Base-by-base conservation (phyloP, 2,329 filamentous ascomycete species). In the Elsinoe necatrix region DNA sequence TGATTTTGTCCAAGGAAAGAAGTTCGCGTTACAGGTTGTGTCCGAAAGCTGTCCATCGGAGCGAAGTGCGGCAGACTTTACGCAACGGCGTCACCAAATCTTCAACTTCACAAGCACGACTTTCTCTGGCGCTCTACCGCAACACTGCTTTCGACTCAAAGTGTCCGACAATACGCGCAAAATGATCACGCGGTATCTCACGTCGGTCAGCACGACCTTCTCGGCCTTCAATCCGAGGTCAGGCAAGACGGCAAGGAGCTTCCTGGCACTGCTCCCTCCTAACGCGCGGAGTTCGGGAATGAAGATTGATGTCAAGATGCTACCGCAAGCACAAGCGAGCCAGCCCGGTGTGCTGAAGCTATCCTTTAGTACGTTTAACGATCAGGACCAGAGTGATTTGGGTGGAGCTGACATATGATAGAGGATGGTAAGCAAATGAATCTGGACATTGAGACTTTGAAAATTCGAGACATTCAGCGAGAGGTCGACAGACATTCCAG, bases 371-470 rank as follows among this genome's bases (percentile, higher is more conserved):
- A 78, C 57, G 78, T 67, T 25, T 61, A 11, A 9, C 1, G 23
- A 16, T 4, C n/a, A n/a, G n/a, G n/a, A n/a, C n/a, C n/a, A n/a
- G n/a, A n/a, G n/a, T n/a, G n/a, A n/a, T n/a, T 42, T 5, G 11
- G n/a, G 11, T 1, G 20, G 20, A n/a, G 57, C 54, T 63, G 57
- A 56, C 25, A 27, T 54, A 56, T 31, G 43, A 56, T 68, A 95
- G 89, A 95, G 79, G 93, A 96, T 68, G 93, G 93, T 65, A 95
- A 92, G 75, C 85, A 95, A 66, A 82, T 97, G 75, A 82, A 83
- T 31, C 80, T 97, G 37, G 84, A 95, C 68, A 80, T 89, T 63
- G 84, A 88, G 64, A 86, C 85, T 71, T 77, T 91, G 73, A 86
- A 84, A 64, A 91, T 97, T 68, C 87, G 88, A 69, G 87, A 90